A percentile compares a stretch with the other conserved stretches of the same genome.
These are phyloP conservation scores for Lipomyces anomalus DNA, from an alignment of 805 yeast genomes.

Conservation along the genomic window DNA sequence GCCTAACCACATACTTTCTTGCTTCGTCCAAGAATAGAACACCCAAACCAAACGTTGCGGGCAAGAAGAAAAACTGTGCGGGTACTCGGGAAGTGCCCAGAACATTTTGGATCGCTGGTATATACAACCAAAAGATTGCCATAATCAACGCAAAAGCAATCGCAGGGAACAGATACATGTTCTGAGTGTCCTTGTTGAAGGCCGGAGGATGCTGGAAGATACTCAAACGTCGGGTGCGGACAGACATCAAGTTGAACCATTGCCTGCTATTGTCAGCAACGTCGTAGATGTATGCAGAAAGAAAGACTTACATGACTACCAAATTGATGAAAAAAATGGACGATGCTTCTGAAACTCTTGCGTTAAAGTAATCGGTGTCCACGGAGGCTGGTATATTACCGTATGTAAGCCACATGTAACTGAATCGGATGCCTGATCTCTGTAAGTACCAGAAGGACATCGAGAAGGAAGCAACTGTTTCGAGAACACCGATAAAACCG, in stretches of 20 bases:
- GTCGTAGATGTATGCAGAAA: too few relatives aligned
- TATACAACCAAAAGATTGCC: constrained; percentile 37
- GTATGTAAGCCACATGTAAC: constrained; percentile 36
- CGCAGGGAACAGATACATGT: constrained; percentile 32
- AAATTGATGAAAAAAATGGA: constrained; percentile 44
- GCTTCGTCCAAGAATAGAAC: constrained; percentile 41
- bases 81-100: constrained; percentile 40
- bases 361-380: constrained; percentile 27
- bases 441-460: constrained; percentile 38
- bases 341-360: constrained; percentile 35
- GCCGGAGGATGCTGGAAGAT: constrained; percentile 41
- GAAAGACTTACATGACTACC: constrained; percentile 44
- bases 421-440: constrained; percentile 37
- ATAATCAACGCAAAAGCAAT: constrained; percentile 36
- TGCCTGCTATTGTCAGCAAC: too few relatives aligned
- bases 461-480: constrained; percentile 39
- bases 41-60: constrained; percentile 42
- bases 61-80: constrained; percentile 43
- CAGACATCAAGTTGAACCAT: constrained; percentile 41
- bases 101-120: constrained; percentile 37
- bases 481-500: constrained; percentile 39
- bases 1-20: constrained; percentile 38
- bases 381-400: constrained; percentile 30
- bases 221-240: constrained; percentile 41
- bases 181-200: constrained; percentile 30